Evolutionary conservation across 2,329 filamentous ascomycete genomes (phyloP).

Genomic region (Cordyceps fumosorosea): DNA sequence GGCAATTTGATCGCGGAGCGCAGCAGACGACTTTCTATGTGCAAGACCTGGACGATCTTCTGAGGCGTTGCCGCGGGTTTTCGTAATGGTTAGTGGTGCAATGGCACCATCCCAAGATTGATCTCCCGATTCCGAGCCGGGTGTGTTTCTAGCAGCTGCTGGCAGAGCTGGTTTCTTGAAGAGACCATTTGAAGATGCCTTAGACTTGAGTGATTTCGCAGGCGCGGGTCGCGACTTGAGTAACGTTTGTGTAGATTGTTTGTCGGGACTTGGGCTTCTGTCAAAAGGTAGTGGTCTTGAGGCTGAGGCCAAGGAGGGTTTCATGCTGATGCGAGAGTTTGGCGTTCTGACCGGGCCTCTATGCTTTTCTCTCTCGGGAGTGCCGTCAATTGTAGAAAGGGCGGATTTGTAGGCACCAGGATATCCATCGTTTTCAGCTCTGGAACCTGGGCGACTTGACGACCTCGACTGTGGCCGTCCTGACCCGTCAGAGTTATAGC

Average conservation of each 20-base stretch:
- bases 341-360: constrained; percentile 19
- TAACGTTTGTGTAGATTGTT: constrained; percentile 21
- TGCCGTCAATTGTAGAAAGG: constrained; percentile 36
- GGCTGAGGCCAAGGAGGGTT: constrained; percentile 18
- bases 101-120: constrained; percentile 26
- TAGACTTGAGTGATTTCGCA: constrained; percentile 40
- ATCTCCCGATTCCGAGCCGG: constrained; percentile 13
- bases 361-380: constrained; percentile 31
- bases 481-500: constrained; percentile 55
- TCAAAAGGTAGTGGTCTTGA: constrained; percentile 21
- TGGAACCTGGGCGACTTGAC: constrained; percentile 49
- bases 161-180: constrained; percentile 49
- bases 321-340: constrained; percentile 20
- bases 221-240: constrained; percentile 37
- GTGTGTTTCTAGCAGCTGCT: constrained; percentile 23
- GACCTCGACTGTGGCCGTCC: constrained; percentile 43
- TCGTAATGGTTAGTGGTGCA: constrained; percentile 17
- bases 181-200: constrained; percentile 46
- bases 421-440: constrained; percentile 41
- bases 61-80: constrained; percentile 13
- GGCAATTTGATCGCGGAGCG: constrained; percentile 84
- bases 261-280: constrained; percentile 35
- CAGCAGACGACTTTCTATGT: constrained; percentile 63
- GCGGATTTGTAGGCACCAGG: constrained; percentile 39
- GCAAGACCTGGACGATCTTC: constrained; percentile 21